A percentile compares a stretch with the other conserved stretches of the same genome.
Evolutionary conservation across 176 grass and related monocot genomes (phyloP).

Genomic region (Themeda triandra): DNA sequence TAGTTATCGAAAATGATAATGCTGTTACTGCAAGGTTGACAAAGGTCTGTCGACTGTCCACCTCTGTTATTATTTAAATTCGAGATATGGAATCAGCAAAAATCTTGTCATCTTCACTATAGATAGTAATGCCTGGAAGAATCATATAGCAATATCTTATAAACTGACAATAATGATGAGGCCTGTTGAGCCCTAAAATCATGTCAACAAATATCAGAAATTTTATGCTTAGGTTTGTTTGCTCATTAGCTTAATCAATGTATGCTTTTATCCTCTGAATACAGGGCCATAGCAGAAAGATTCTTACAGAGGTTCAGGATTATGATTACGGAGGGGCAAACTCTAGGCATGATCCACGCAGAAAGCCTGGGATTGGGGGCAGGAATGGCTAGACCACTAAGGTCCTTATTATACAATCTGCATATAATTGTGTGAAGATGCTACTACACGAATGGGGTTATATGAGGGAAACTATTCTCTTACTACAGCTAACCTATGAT

Average conservation of each 20-base stretch:
- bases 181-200: not conserved
- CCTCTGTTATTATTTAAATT: conserved; percentile 5
- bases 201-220: not conserved
- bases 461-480: conserved; percentile 1
- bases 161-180: not conserved
- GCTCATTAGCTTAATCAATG: not conserved
- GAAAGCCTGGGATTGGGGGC: conserved; percentile 59
- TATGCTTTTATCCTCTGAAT: conserved; percentile 8
- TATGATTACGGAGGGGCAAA: conserved; percentile 86
- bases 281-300: conserved; percentile 59
- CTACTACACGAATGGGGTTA: conserved; percentile 19
- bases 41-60: conserved; percentile 34
- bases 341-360: conserved; percentile 66
- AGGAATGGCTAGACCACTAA: conserved; percentile 46
- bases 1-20: conserved; percentile 31
- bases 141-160: conserved; percentile 16
- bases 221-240: not conserved
- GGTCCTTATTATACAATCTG: conserved; percentile 5
- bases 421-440: not conserved
- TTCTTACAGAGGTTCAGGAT: conserved; percentile 67
- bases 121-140: conserved; percentile 12
- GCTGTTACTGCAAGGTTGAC: not conserved
- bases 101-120: not conserved
- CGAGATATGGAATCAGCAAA: not conserved
- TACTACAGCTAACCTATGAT: conserved; percentile 14